Base-by-base conservation (phyloP, 2,329 filamentous ascomycete species). In the Corniculantispora saksenae region DNA sequence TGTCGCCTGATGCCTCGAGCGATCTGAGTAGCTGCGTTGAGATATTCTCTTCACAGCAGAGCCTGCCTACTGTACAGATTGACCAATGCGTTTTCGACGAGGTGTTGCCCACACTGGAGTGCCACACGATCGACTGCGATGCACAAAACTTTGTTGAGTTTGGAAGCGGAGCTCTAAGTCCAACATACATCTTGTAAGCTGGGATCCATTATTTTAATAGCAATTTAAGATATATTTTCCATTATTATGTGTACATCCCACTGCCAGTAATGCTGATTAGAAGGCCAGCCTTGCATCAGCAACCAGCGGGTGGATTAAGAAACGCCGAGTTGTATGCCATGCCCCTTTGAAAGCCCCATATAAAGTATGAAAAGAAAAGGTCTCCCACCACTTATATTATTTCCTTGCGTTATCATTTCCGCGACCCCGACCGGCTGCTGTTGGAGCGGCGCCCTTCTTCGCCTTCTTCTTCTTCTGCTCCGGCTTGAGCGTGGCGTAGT, bases 401-500 rank as follows among this genome's bases (percentile, higher is more conserved):
- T 47, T 62, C 40, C 58, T 54, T n/a, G 54, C 25, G 21, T 62
- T 38, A 19, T 65, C 25, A 29, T 35, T 21, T 63, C 48, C 53
- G 9, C 61, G 51, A 12, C 53, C 50, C 4, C 50, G 23, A 25
- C 50, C 61, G 15, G 27, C 27, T 65, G 73, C 75, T 17, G 66
- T 64, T 6, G 54, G 66, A 1, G 66, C 70, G 29, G 38, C 61
- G 70, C 80, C 81, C 72, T 77, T 78, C 43, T 76, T 75, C 62
- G 79, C 78, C 75, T 84, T 84, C 71, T 82, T 82, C 74, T 84
- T 85, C 73, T 79, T 83, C 74, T 88, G 86, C 71, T 86, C 84
- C 19, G 85, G 85, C 78, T 88, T 88, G 77, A 86, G 67, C 23
- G 86, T 88, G 65, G 84, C 84, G 71, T 78, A 82, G 76, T 87